Base-by-base conservation (phyloP, 2,329 filamentous ascomycete genomes). In the Metarhizium robertsii region DNA sequence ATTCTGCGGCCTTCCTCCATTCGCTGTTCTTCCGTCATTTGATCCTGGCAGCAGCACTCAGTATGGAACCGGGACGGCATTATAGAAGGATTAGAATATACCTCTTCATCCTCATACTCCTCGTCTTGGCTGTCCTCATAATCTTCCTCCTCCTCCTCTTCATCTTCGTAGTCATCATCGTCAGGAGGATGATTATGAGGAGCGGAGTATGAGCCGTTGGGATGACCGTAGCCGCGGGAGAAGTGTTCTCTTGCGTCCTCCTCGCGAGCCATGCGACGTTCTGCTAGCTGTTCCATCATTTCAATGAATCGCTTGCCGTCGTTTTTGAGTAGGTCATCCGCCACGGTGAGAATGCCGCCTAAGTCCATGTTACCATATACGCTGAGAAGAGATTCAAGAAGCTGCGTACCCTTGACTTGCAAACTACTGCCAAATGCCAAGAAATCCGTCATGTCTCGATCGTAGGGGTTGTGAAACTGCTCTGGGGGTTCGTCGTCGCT, bases 241-340 rank as follows among this genome's bases (percentile, higher is more conserved):
- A 85, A 78, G 63, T 81, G 77, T 61, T 83, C 78, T 59, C 70
- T 64, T 43, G 90, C 89, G 68, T 96, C 91, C 73, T 94, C 92
- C 75, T 97, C 92, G 63, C 94, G 87, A 67, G 92, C 90, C 92
- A 99, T 96, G 65, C 94, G 85, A 65, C 92, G 89, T 75, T 99
- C 94, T 42, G 94, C 94, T 65, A 99, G 81, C 75, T 97, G 92
- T 72, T 99, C 94, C 94, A 99, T 99, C 94, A 99, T 99, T 71
- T 99, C 94, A 73, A 99, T 99, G 75, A 99, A 99, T 68, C 96
- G 95, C 73, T 95, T 96, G 66, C 94, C 94, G 72, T 99, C 94
- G 73, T 99, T 99, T 73, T 97, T 97, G 60, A 99, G 82, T 61
- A 99, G 80, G 74, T 99, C 94, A 77, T 99, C 94, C 71, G 94